A percentile compares a stretch with the other conserved stretches of the same genome.
Conservation (phyloP, 768 basidiomycete genomes). For the Galerina marginata region DNA sequence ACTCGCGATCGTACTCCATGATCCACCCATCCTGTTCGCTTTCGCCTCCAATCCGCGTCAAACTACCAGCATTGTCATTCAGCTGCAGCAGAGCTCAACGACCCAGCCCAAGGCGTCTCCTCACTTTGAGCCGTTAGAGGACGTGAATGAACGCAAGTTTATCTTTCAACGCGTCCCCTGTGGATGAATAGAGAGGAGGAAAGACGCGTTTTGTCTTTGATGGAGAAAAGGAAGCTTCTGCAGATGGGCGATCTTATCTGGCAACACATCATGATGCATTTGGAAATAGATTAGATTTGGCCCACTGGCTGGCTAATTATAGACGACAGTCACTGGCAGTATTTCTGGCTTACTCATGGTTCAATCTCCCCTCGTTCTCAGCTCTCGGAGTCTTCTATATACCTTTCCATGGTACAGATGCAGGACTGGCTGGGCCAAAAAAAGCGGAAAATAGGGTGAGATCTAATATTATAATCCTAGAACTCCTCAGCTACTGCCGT, state of each 20-base stretch:
- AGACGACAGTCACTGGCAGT: too few species aligned
- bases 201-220: constrained; percentile 35
- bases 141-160: constrained; percentile 91
- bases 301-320: too few species aligned
- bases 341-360: too few species aligned
- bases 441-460: too few species aligned
- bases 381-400: too few species aligned
- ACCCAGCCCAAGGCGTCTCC: neutral
- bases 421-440: too few species aligned
- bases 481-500: too few species aligned
- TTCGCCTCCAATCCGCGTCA: constrained; percentile 71
- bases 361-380: too few species aligned
- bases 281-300: constrained; percentile 11
- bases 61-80: neutral
- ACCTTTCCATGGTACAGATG: too few species aligned
- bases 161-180: constrained; percentile 63
- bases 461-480: too few species aligned
- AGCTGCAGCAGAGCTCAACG: neutral
- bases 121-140: constrained; percentile 86
- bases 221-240: too few species aligned
- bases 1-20: constrained; percentile 57
- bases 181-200: constrained; percentile 60
- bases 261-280: neutral
- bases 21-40: constrained; percentile 94
- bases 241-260: neutral